phyloP scores from a whole-genome alignment of 176 grass and related monocot genomes.

The Dactylis glomerata region DNA sequence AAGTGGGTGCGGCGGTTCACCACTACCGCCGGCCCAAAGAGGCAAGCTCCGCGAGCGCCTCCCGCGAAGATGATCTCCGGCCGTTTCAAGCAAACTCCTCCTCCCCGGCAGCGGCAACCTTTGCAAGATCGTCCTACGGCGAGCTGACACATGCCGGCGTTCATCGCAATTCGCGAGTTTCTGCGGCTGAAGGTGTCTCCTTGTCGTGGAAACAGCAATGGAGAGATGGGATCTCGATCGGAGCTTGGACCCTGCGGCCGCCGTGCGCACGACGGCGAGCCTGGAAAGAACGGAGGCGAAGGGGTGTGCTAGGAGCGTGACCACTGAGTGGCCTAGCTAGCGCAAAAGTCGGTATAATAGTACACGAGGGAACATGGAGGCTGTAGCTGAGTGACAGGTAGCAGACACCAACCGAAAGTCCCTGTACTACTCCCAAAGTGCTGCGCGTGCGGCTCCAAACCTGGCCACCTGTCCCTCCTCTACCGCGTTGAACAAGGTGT shows the following conservation, averaged over 20 bases:
- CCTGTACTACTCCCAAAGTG: background rate
- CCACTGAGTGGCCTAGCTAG: background rate
- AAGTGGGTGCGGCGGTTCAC: constrained; percentile 9
- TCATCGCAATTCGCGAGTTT: background rate
- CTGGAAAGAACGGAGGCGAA: constrained; percentile 41
- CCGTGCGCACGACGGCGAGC: background rate
- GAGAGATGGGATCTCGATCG: background rate
- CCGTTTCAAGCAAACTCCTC: background rate
- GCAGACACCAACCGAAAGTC: constrained; percentile 35
- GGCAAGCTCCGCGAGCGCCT: background rate
- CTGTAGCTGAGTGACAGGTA: constrained; percentile 41
- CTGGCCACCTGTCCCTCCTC: constrained; percentile 14
- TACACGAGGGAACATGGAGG: constrained; percentile 22
- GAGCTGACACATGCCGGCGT: background rate
- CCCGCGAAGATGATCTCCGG: background rate
- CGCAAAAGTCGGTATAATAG: background rate
- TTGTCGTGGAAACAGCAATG: background rate
- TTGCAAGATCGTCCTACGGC: background rate
- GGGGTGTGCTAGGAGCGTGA: background rate
- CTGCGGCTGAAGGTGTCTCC: background rate
- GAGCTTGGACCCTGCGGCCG: background rate
- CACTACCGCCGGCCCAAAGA: constrained; percentile 19
- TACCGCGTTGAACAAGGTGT: background rate
- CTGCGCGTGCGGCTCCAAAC: background rate
- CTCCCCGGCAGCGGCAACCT: background rate